Evolutionary conservation across 305 asterid species (phyloP).

Genomic region (Withania somnifera): DNA sequence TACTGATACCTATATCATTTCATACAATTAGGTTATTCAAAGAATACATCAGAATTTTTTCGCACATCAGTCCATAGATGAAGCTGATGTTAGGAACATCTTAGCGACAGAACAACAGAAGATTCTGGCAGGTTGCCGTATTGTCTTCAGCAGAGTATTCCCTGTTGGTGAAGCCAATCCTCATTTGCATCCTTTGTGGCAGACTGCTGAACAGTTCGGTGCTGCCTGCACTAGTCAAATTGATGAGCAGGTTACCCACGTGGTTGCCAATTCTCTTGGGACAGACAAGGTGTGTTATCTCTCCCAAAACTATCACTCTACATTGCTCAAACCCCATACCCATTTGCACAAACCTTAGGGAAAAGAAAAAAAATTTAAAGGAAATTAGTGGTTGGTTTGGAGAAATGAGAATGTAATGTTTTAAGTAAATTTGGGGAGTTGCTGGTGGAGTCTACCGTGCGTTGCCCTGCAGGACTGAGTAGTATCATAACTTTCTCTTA

Average conservation of each 20-base stretch:
- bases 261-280: conserved; percentile 87
- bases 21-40: conserved; percentile 60
- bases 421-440: background rate
- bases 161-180: conserved; percentile 94
- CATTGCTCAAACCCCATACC: background rate
- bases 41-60: conserved; percentile 67
- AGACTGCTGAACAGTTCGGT: conserved; percentile 95
- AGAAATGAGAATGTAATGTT: background rate
- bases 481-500: background rate
- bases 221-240: conserved; percentile 74
- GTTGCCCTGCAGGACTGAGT: background rate
- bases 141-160: conserved; percentile 84
- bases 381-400: background rate
- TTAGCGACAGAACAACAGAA: conserved; percentile 75
- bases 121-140: conserved; percentile 80
- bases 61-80: conserved; percentile 51
- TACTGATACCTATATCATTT: conserved; percentile 13
- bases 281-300: conserved; percentile 67
- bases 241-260: conserved; percentile 92
- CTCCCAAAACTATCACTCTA: background rate
- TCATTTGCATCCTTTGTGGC: conserved; percentile 91
- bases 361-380: background rate
- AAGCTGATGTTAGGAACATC: conserved; percentile 86
- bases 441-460: background rate
- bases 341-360: background rate